A percentile compares a stretch with the other conserved stretches of the same genome.
These are phyloP conservation scores for Ganoderma sp. DNA, from an alignment of 1,284 basidiomycete genomes.

Conservation along the genomic window DNA sequence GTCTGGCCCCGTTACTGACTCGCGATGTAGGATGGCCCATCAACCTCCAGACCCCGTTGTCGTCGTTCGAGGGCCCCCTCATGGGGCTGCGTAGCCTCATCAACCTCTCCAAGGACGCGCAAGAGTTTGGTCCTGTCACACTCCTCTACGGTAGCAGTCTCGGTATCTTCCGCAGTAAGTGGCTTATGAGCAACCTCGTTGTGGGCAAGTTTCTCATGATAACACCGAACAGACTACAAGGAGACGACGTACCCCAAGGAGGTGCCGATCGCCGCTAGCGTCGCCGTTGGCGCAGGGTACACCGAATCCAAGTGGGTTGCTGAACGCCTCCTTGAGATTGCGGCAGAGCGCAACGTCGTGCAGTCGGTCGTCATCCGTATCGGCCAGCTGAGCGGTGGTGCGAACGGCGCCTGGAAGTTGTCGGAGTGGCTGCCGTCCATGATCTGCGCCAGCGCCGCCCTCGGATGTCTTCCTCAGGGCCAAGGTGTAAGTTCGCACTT, in stretches of 20 bases:
- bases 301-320: constrained; percentile 45
- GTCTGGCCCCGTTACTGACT: not conserved
- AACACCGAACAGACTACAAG: not conserved
- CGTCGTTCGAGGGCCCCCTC: constrained; percentile 23
- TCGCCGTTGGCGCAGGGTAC: constrained; percentile 40
- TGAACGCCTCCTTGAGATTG: constrained; percentile 39
- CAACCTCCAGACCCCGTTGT: not conserved
- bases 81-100: constrained; percentile 35
- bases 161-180: constrained; percentile 36
- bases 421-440: constrained; percentile 41
- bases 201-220: not conserved
- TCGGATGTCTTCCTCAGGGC: constrained; percentile 21
- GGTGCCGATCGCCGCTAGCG: constrained; percentile 22
- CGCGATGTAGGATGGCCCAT: not conserved
- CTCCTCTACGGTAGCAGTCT: constrained; percentile 39
- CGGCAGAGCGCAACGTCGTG: constrained; percentile 34
- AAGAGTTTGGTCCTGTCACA: constrained; percentile 30
- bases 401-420: constrained; percentile 39
- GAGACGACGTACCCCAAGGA: constrained; percentile 15
- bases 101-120: constrained; percentile 36
- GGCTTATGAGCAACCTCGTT: not conserved
- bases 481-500: constrained; percentile 18
- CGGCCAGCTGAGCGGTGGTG: constrained; percentile 40
- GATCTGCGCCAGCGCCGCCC: constrained; percentile 28
- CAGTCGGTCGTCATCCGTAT: constrained; percentile 38